Base-by-base conservation (phyloP, 768 basidiomycete genomes). In the Mycena vulgaris region DNA sequence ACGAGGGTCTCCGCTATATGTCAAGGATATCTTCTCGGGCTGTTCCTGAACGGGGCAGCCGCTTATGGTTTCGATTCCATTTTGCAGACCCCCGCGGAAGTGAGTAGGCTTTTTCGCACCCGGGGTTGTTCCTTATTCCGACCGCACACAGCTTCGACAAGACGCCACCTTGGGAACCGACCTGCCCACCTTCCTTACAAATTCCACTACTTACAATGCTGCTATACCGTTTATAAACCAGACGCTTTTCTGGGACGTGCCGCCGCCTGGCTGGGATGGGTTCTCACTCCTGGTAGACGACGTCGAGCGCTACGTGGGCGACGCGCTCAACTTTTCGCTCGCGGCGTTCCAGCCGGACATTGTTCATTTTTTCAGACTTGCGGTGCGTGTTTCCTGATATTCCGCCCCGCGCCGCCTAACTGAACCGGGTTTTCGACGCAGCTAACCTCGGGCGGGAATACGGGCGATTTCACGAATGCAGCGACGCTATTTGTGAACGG, bases 251-350 rank as follows among this genome's bases (percentile, higher is more conserved):
- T 94, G 93, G 93, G 82, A 80, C 33, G 77, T 77, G 1, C 79
- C 90, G 9, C 84, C 88, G 10, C 75, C 77, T 35, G 85, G 83
- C 3, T 95, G 93, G 93, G 89, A 92, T 74, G 93, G 93, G 7
- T 95, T 94, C 75, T 83, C 89, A 0, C 85, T 96, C 28, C 84
- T 96, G 17, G 88, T 95, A n/a, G 94, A 96, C 76, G 95, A 96
- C 73, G 95, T 97, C 0, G 89, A 95, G 78, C 85, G 92, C 72
- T 95, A 92, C 75, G 78, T 85, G n/a, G 94, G 95, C 13, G 79
- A 83, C 17, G 89, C 89, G 5, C 81, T 93, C 55, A 93, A 93
- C 74, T 95, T 88, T 77, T 90, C 91, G 21, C 83, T 95, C n/a
- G 85, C 84, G 25, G 85, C 86, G 19, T 83, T 95, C 58, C 85